Conservation (phyloP, 495 filamentous ascomycete species). For the Xylona heveae region DNA sequence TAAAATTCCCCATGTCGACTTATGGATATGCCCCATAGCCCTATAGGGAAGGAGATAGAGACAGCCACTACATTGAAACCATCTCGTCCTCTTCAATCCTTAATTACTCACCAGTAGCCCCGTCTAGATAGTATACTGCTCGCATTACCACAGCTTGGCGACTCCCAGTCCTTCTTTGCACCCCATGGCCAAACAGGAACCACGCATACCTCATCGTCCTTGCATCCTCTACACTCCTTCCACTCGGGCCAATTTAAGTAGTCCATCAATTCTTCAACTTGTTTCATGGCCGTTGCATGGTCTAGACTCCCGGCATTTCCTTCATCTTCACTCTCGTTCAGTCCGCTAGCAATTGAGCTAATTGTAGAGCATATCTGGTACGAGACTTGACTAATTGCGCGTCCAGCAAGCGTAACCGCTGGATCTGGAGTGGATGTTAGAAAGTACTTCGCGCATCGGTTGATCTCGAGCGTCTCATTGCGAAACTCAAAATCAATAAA, state of each 20-base stretch:
- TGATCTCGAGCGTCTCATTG: slow-evolving; percentile 14
- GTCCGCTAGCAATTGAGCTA: slow-evolving; percentile 9
- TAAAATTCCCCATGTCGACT: too few relatives aligned
- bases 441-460: slow-evolving; percentile 30
- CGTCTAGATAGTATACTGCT: neutral
- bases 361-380: slow-evolving; percentile 28
- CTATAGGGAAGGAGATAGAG: too few relatives aligned
- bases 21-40: too few relatives aligned
- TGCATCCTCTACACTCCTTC: slow-evolving; percentile 35
- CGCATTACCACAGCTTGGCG: slow-evolving; percentile 24
- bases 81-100: neutral
- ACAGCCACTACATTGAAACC: too few relatives aligned
- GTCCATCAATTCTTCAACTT: slow-evolving; percentile 20
- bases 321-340: slow-evolving; percentile 8
- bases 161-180: slow-evolving; percentile 25
- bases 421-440: slow-evolving; percentile 10
- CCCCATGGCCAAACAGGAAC: slow-evolving; percentile 46
- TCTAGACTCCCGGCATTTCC: too few relatives aligned
- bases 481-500: slow-evolving; percentile 28
- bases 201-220: slow-evolving; percentile 37
- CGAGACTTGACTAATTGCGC: slow-evolving; percentile 25
- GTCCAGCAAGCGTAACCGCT: slow-evolving; percentile 11
- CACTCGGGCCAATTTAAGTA: slow-evolving; percentile 38
- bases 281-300: slow-evolving; percentile 12
- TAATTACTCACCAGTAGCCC: neutral